A percentile compares a stretch with the other conserved stretches of the same genome.
These are phyloP conservation scores for Cercophora samala DNA, from an alignment of 495 filamentous ascomycete genomes.

Conservation along the genomic window DNA sequence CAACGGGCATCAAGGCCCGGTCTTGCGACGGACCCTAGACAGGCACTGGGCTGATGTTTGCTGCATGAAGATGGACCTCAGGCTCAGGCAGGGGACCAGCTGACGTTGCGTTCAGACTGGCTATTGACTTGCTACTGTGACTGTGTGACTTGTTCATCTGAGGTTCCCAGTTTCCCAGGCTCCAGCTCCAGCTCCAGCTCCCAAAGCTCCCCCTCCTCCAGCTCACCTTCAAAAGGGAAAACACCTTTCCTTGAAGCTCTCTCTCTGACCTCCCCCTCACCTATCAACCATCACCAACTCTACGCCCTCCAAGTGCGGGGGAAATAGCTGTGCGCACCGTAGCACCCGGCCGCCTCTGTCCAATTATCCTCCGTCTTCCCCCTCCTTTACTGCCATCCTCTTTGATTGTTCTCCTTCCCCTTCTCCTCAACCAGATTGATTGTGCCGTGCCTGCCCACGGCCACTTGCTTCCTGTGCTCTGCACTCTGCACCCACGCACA, in stretches of 20 bases:
- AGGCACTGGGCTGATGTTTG: not conserved
- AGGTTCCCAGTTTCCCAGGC: too few species aligned
- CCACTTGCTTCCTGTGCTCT: slow-evolving; percentile 2
- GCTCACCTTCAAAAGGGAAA: not conserved
- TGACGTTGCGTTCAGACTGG: not conserved
- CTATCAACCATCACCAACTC: not conserved
- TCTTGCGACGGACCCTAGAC: slow-evolving; percentile 1
- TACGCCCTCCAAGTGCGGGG: slow-evolving; percentile 30
- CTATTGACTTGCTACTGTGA: too few species aligned
- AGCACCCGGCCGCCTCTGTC: slow-evolving; percentile 17
- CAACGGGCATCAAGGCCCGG: slow-evolving; percentile 6
- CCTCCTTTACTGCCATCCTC: not conserved
- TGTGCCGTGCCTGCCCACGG: slow-evolving; percentile 10
- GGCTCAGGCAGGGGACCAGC: not conserved
- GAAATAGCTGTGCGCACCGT: slow-evolving; percentile 20
- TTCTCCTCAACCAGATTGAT: slow-evolving; percentile 17
- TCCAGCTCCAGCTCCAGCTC: too few species aligned
- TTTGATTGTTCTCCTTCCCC: slow-evolving; percentile 24
- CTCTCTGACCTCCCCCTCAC: not conserved
- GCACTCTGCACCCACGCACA: not conserved
- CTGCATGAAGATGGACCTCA: not conserved
- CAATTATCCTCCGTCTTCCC: slow-evolving; percentile 32
- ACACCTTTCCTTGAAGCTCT: not conserved
- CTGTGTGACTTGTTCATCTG: too few species aligned
- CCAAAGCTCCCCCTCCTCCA: not conserved